These are phyloP conservation scores for Phytophthora ramorum DNA, from an alignment of 352 stramenopile species.

Conservation along the genomic window DNA sequence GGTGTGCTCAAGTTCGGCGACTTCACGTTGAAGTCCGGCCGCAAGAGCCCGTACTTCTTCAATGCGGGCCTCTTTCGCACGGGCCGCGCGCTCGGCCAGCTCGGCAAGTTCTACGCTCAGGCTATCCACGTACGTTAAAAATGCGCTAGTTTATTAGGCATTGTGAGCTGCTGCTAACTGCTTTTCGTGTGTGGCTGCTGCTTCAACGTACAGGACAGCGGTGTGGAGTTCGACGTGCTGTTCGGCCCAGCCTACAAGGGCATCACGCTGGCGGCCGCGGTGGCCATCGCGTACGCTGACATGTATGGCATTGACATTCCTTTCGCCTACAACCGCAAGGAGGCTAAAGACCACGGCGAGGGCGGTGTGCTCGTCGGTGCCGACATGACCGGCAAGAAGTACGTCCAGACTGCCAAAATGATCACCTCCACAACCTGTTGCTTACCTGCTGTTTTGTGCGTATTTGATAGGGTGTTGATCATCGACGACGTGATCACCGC, in stretches of 20 bases:
- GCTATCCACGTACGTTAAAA: constrained; percentile 85
- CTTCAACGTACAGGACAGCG: constrained; percentile 64
- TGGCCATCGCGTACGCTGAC: constrained; percentile 93
- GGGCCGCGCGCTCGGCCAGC: constrained; percentile 91
- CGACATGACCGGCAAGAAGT: constrained; percentile 94
- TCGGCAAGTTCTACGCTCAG: constrained; percentile 95
- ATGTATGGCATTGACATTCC: constrained; percentile 93
- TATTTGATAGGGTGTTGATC: constrained; percentile 91
- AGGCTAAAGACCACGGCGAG: constrained; percentile 99
- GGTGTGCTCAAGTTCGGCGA: constrained; percentile 98
- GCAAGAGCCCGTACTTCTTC: constrained; percentile 99
- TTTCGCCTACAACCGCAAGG: constrained; percentile 99
- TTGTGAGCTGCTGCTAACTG: constrained; percentile 11
- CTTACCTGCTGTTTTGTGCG: constrained; percentile 7
- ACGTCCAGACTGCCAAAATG: constrained; percentile 13
- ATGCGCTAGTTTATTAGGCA: neutral
- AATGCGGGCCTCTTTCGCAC: constrained; percentile 98
- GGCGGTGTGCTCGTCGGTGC: constrained; percentile 96
- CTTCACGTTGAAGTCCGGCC: constrained; percentile 98
- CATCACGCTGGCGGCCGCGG: constrained; percentile 96
- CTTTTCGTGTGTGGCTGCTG: constrained; percentile 6
- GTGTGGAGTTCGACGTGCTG: constrained; percentile 97
- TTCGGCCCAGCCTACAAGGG: constrained; percentile 99
- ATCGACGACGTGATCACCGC: constrained; percentile 99
- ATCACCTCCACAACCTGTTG: neutral